Conservation (phyloP, 306 rosid species). For the Quercus rubra region DNA sequence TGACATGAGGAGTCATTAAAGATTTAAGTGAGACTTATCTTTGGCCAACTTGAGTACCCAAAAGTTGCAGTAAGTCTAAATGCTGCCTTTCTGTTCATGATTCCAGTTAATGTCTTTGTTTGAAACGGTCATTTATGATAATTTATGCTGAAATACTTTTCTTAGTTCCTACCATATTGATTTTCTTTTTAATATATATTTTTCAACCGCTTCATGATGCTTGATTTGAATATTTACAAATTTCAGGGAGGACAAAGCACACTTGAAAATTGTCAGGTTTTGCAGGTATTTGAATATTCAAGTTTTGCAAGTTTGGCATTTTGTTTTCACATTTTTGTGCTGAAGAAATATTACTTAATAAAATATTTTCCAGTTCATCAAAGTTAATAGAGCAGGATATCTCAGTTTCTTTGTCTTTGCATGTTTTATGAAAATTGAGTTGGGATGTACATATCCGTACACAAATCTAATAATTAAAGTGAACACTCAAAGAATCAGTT, state of each 20-base stretch:
- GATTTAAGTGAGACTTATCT: neutral
- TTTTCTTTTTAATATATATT: slow-evolving; percentile 7
- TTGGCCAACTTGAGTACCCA: neutral
- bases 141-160: neutral
- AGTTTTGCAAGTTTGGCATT: neutral
- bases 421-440: neutral
- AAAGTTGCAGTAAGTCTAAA: neutral
- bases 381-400: neutral
- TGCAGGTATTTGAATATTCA: slow-evolving; percentile 50
- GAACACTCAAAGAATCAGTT: neutral
- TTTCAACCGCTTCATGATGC: slow-evolving; percentile 1
- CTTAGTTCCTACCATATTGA: neutral
- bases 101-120: neutral
- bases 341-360: neutral
- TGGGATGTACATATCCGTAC: neutral
- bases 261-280: slow-evolving; percentile 85
- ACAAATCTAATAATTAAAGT: neutral
- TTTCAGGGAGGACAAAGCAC: slow-evolving; percentile 93
- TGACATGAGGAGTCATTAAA: neutral
- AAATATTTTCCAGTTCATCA: neutral
- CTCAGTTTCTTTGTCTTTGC: neutral
- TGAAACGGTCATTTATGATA: neutral
- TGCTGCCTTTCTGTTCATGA: neutral
- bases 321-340: neutral
- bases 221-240: slow-evolving; percentile 30